These are phyloP conservation scores for Candida anutae DNA, from an alignment of 1,139 yeast genomes.

Conservation along the genomic window DNA sequence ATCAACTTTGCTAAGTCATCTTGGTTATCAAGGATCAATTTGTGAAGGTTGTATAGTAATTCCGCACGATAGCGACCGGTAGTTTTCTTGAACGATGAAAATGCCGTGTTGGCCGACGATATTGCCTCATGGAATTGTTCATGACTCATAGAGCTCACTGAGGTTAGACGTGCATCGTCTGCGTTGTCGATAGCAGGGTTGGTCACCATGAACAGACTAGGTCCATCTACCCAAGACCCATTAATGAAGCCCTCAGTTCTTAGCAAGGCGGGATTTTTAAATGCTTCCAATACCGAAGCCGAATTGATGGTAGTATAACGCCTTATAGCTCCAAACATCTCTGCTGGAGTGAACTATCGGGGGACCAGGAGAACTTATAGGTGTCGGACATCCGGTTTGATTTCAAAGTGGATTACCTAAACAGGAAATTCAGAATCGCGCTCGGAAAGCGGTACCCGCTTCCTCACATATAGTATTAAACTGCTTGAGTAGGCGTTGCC, in stretches of 20 bases:
- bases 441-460: too few relatives aligned
- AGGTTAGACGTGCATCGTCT: conserved; percentile 22
- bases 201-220: conserved; percentile 29
- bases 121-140: conserved; percentile 34
- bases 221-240: conserved; percentile 34
- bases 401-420: too few relatives aligned
- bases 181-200: conserved; percentile 35
- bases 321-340: not conserved
- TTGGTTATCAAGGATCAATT: conserved; percentile 17
- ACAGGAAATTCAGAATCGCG: too few relatives aligned
- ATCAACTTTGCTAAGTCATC: conserved; percentile 24
- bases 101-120: conserved; percentile 28
- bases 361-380: too few relatives aligned
- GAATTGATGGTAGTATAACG: conserved; percentile 3
- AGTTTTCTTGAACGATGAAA: conserved; percentile 27
- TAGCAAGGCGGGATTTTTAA: conserved; percentile 26
- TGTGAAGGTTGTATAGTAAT: conserved; percentile 23
- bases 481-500: too few relatives aligned
- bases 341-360: too few relatives aligned
- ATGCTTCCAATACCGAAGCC: conserved; percentile 10
- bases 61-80: conserved; percentile 34
- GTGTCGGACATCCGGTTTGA: too few relatives aligned
- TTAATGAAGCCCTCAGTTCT: conserved; percentile 35
- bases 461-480: too few relatives aligned
- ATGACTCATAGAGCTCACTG: conserved; percentile 28